Evolutionary conservation across 345 rosid genomes (phyloP).

Genomic region (Murraya paniculata): DNA sequence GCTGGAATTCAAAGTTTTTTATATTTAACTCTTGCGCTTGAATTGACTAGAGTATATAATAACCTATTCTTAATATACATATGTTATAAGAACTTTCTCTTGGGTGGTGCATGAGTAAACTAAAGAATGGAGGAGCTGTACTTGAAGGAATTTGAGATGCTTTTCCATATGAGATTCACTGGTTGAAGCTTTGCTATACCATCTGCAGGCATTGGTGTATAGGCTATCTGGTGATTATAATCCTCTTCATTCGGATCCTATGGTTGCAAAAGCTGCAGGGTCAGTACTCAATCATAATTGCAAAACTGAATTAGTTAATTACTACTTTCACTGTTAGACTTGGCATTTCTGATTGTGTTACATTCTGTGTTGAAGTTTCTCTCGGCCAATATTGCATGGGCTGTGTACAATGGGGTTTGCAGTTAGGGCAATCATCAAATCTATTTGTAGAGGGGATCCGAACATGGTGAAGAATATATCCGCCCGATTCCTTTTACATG

Average conservation of each 20-base stretch:
- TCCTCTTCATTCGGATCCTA: slow-evolving; percentile 92
- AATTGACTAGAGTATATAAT: neutral
- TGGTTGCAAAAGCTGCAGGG: slow-evolving; percentile 77
- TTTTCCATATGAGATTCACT: slow-evolving; percentile 4
- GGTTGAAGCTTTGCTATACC: slow-evolving; percentile 17
- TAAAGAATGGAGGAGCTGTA: neutral
- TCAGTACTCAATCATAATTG: slow-evolving; percentile 31
- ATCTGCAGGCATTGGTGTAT: slow-evolving; percentile 81
- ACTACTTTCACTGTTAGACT: neutral
- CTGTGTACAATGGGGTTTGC: slow-evolving; percentile 83
- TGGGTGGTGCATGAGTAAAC: neutral
- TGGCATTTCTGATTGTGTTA: slow-evolving; percentile 23
- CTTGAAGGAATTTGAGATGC: neutral
- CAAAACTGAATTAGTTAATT: neutral
- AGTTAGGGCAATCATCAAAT: slow-evolving; percentile 73
- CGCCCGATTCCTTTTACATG: slow-evolving; percentile 73
- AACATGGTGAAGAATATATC: slow-evolving; percentile 54
- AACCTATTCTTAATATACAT: neutral
- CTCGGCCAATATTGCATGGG: slow-evolving; percentile 86
- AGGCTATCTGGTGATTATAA: slow-evolving; percentile 94
- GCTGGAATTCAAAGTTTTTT: slow-evolving; percentile 6
- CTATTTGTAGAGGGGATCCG: slow-evolving; percentile 71
- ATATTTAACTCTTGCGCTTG: neutral
- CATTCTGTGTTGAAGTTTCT: slow-evolving; percentile 42
- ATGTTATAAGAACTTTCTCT: neutral